Evolutionary conservation across 2,329 filamentous ascomycete species (phyloP), one percentile per base, ranked within the genome.

Genomic region (Torrubiellomyces zombiae): DNA sequence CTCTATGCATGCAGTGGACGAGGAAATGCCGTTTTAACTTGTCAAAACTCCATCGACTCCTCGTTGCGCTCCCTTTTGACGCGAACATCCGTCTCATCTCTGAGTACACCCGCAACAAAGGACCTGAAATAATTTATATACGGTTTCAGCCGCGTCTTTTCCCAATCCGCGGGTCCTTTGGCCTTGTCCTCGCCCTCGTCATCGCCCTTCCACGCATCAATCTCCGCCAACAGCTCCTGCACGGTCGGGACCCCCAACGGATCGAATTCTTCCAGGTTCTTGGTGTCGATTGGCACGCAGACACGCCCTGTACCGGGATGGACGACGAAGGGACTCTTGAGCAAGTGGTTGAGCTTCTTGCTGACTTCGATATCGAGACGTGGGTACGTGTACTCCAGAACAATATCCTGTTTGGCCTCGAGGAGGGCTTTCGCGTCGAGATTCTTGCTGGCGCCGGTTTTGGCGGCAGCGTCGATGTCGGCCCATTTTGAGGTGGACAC

Each of bases 311-410:
- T 98, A 11, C 83, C 83, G 0, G 89, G 89, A 47, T 98, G 89
- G 18, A 98, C 75, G 32, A 94, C 86, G 44, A 98, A 98, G 1
- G 89, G 89, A 33, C 76, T 85, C 50, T 98, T 98, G 39, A 98
- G 73, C 63, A 98, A 70, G 64, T 98, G 89, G 56, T 94, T 95
- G 29, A 92, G 70, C 48, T 94, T 93, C 61, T 95, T 95, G 45
- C 79, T 89, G 46, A 98, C 89, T 51, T 93, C 83, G 32, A 89
- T 85, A 60, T 98, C 89, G 27, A 98, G 77, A 19, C 89, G 76
- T 3, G 89, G 89, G 51, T 98, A 98, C 6, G 89, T 94, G 55
- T 98, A 95, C 53, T 98, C 89, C 16, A 98, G 68, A 4, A 95
- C 75, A 32, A 98, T 79, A 45, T 95, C 89, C 48, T 94, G 83